Evolutionary conservation across 2,329 filamentous ascomycete species (phyloP), one percentile per base, ranked within the genome.

Genomic region (Calonectria honghensis): DNA sequence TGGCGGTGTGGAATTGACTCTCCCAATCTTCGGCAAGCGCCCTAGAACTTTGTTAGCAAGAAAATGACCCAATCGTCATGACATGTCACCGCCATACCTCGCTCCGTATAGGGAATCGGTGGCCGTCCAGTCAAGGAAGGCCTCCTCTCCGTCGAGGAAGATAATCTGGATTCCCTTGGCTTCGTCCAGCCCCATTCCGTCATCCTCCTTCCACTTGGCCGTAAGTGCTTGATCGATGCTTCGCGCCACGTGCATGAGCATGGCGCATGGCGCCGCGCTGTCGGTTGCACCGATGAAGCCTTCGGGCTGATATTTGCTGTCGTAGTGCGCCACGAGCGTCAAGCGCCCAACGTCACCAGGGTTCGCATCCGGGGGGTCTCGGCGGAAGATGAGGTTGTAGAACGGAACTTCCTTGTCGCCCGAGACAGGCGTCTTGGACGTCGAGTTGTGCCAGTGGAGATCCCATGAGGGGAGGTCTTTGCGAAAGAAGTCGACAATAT

Each of bases 231-330:
- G 89, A 81, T 98, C 96, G 59, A 99, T 91, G 76, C 92, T 94
- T 78, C 93, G 90, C 75, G 96, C 95, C 16, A 94, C 92, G 83
- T 98, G 95, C 91, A 99, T 90, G 73, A 99, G 89, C 90, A 98
- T 96, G 0, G 97, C 97, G 84, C 96, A 98, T 13, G 97, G 96
- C 24, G 95, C 97, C 1, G 97, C 97, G 80, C 95, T 98, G 83
- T 99, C 97, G 18, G 92, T 97, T 0, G 96, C 97, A 0, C 97
- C 97, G 73, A 99, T 94, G 83, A 99, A 99, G 0, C 96, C 96
- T 75, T 93, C 87, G 0, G 96, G 96, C 32, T 88, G 88, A 73
- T 94, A 89, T 85, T 98, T 94, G 83, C 93, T 96, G 81, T 99
- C 97, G 84, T 98, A 98, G 83, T 99, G 97, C 51, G 97, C 97